Evolutionary conservation across 1,139 yeast species (phyloP).

Genomic region (Diutina ranongensis): DNA sequence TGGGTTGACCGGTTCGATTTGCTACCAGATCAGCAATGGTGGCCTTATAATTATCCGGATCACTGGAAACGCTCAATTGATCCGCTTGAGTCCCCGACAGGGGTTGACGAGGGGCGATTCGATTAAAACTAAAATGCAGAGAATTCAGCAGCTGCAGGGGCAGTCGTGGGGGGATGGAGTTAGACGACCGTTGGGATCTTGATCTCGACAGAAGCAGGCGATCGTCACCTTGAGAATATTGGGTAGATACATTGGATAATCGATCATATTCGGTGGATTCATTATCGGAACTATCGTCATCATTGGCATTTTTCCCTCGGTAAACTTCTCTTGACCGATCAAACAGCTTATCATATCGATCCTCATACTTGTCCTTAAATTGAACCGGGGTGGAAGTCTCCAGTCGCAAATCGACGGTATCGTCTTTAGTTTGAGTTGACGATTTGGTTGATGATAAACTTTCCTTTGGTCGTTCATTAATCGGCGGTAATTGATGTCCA

Average conservation of each 20-base stretch:
- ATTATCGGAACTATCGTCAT: background rate
- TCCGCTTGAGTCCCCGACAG: conserved; percentile 4
- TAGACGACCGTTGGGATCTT: background rate
- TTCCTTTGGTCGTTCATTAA: background rate
- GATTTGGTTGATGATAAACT: background rate
- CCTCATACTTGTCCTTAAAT: background rate
- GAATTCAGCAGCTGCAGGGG: background rate
- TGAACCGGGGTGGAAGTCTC: background rate
- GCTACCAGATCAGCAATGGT: conserved; percentile 5
- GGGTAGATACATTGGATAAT: background rate
- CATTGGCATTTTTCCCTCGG: background rate
- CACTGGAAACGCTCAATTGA: background rate
- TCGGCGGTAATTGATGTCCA: background rate
- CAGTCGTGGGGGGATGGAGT: background rate
- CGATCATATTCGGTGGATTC: background rate
- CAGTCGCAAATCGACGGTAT: background rate
- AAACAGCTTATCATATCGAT: background rate
- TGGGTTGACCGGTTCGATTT: background rate
- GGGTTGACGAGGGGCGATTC: background rate
- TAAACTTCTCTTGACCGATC: background rate
- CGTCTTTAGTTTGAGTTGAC: background rate
- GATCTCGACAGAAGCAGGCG: background rate
- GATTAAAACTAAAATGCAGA: conserved; percentile 4
- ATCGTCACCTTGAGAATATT: background rate
- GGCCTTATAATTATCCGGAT: conserved; percentile 1